A percentile compares a stretch with the other conserved stretches of the same genome.
Evolutionary conservation across 176 grass and related monocot species (phyloP).

Genomic region (Elaeis guineensis): DNA sequence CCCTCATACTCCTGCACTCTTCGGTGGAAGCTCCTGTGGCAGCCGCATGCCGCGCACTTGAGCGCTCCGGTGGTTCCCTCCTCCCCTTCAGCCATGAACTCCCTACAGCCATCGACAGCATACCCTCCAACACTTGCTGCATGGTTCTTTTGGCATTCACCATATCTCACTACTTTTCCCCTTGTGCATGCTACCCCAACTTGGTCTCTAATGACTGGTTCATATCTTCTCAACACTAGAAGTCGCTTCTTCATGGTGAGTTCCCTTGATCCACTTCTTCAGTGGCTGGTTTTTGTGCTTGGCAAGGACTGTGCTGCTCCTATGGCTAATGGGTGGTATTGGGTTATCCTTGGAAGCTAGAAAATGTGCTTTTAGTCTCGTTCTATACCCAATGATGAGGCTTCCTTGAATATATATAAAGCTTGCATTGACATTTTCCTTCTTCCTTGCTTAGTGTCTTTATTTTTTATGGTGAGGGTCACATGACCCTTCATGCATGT

Average conservation of each 20-base stretch:
- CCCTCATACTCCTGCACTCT: slow-evolving; percentile 58
- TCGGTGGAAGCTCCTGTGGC: slow-evolving; percentile 74
- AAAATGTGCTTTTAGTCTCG: no score
- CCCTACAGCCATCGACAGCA: slow-evolving; percentile 64
- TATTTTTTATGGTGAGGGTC: slow-evolving; percentile 32
- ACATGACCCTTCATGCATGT: slow-evolving; percentile 52
- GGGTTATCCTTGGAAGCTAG: no score
- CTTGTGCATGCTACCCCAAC: slow-evolving; percentile 41
- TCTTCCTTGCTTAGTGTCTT: slow-evolving; percentile 7
- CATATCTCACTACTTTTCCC: slow-evolving; percentile 37
- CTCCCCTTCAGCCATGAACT: slow-evolving; percentile 66
- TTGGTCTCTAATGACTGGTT: slow-evolving; percentile 28
- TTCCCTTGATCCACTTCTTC: neutral
- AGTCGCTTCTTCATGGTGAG: slow-evolving; percentile 63
- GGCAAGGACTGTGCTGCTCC: no score
- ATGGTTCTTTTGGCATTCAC: slow-evolving; percentile 76
- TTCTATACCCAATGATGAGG: neutral
- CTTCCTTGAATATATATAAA: slow-evolving; percentile 6
- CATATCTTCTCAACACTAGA: slow-evolving; percentile 50
- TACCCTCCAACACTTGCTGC: slow-evolving; percentile 59
- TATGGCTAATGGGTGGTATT: no score
- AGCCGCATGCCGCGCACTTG: slow-evolving; percentile 59
- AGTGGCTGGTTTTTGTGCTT: no score
- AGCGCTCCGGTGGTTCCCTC: slow-evolving; percentile 46
- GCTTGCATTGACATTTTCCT: neutral